These are phyloP conservation scores for Dictyostelium citrinum DNA, from an alignment of 78 protist species.

Conservation along the genomic window DNA sequence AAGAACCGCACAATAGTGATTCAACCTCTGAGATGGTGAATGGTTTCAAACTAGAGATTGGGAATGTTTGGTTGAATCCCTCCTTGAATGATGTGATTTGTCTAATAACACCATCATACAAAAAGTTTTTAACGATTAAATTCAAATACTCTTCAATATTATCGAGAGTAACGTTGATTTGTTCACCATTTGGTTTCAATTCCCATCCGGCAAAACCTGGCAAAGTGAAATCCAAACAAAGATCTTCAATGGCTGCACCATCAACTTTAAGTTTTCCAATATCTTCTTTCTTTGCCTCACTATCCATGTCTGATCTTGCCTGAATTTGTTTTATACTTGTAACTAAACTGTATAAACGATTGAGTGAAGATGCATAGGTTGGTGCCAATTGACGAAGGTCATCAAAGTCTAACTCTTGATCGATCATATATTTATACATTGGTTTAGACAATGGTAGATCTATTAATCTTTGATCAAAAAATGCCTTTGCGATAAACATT, in stretches of 20 bases:
- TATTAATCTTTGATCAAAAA: constrained; percentile 82
- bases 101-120: constrained; percentile 57
- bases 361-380: constrained; percentile 30
- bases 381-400: constrained; percentile 70
- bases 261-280: constrained; percentile 59
- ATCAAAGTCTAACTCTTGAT: constrained; percentile 16
- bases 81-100: constrained; percentile 80
- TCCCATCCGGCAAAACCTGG: constrained; percentile 76
- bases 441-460: constrained; percentile 84
- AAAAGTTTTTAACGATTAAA: constrained; percentile 19
- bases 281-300: constrained; percentile 14
- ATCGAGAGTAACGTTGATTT: constrained; percentile 44
- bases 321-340: constrained; percentile 33
- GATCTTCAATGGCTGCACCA: constrained; percentile 65
- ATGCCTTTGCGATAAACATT: constrained; percentile 82
- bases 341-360: constrained; percentile 24
- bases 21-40: constrained; percentile 77
- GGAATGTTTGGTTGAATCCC: constrained; percentile 77
- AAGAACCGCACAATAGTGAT: constrained; percentile 71
- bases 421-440: constrained; percentile 66
- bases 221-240: constrained; percentile 77
- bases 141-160: constrained; percentile 80
- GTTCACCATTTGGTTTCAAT: constrained; percentile 37
- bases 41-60: constrained; percentile 29
- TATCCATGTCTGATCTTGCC: background rate